Conservation (phyloP, 2,329 filamentous ascomycete genomes). For the Pseudocercospora vitis region DNA sequence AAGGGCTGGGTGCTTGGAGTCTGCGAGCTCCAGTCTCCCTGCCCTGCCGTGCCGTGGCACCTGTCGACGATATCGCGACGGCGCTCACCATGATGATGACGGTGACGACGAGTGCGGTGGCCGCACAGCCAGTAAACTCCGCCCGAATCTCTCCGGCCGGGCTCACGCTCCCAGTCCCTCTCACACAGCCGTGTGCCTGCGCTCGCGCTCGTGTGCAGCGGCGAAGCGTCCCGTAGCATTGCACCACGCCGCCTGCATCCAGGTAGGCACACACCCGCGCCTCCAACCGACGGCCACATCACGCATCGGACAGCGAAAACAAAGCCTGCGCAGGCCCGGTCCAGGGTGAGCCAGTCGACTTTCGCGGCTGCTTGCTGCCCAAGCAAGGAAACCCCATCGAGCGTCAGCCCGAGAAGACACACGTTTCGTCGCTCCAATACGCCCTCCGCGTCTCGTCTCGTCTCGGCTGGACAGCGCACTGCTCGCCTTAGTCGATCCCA, state of each 20-base stretch:
- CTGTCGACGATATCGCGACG: no score
- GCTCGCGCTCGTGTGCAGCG: no score
- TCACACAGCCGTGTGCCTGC: no score
- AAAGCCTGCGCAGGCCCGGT: slow-evolving; percentile 17
- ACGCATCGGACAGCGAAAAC: not conserved
- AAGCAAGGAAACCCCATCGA: slow-evolving; percentile 13
- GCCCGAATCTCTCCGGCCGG: no score
- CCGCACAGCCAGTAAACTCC: no score
- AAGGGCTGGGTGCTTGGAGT: no score
- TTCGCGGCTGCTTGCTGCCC: slow-evolving; percentile 15
- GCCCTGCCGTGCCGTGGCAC: no score
- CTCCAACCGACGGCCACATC: slow-evolving; percentile 5
- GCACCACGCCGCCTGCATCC: slow-evolving; percentile 1
- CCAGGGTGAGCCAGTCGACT: slow-evolving; percentile 17
- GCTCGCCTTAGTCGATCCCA: slow-evolving; percentile 6
- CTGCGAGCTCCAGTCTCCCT: no score
- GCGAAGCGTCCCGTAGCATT: not conserved
- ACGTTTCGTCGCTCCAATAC: not conserved
- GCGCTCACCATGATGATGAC: no score
- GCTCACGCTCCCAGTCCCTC: no score
- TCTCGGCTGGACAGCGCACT: slow-evolving; percentile 14
- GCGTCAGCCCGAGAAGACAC: not conserved
- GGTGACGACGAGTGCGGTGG: no score
- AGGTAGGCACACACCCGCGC: slow-evolving; percentile 10
- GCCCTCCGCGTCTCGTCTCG: slow-evolving; percentile 7